Evolutionary conservation across 768 basidiomycete species (phyloP), one percentile per base, ranked within the genome.

Genomic region (Boletus reticulatus): DNA sequence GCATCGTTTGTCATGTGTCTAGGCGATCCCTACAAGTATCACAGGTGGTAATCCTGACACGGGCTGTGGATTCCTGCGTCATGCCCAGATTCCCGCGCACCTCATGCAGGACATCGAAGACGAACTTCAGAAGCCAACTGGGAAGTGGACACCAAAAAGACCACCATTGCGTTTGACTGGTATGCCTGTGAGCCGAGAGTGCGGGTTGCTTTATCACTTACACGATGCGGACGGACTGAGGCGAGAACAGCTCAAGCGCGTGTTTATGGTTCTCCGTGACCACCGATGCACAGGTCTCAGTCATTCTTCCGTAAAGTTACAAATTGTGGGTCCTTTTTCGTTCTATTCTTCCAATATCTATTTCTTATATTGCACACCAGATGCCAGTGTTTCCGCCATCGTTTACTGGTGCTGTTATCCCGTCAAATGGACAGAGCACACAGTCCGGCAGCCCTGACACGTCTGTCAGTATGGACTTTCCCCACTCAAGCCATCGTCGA

Each of bases 381-480:
- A 94, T 72, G 89, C 92, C 10, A 87, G 89, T 3, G 71, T 81
- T 31, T 80, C 91, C 3, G 80, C 80, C 2, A 49, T 88, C n/a
- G 69, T 81, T 16, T 94, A 47, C 75, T 96, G 5, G 68, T 82
- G 7, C 73, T 94, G 8, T 81, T 89, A 38, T 80, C 85, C 34
- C 84, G 88, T 14, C 92, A 97, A 73, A 84, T 85, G 59, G 82
- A 87, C 55, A 77, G 74, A 31, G 89, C 88, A 58, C 82, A 88
- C 19, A 92, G 88, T 6, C 91, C 92, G 1, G 85, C 89, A 2
- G 84, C 85, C 6, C 78, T 95, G 16, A 82, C 88, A 6, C 84
- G 89, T 16, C 78, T 94, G 10, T 95, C 92, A 3, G 76, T 88
- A 8, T 94, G 90, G 87, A 83, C 87, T 1, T 92, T 95, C 67